These are phyloP conservation scores for Chlamydomonas sp. DNA, from an alignment of 139 green algal species.

Conservation along the genomic window DNA sequence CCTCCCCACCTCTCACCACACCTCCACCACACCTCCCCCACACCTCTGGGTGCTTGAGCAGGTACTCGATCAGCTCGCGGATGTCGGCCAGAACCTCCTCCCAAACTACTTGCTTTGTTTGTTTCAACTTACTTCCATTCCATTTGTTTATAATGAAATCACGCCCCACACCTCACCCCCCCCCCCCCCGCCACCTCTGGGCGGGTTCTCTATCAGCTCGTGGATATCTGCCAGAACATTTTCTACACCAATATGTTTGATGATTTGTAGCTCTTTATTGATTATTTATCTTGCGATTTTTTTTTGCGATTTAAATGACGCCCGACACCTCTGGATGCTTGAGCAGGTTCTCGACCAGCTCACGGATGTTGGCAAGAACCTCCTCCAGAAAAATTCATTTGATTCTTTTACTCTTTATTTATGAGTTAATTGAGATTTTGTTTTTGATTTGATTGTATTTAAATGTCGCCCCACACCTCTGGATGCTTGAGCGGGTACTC, in stretches of 20 bases:
- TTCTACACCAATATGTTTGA: background rate
- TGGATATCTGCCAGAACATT: background rate
- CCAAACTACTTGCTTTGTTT: background rate
- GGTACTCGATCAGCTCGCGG: slow-evolving; percentile 80
- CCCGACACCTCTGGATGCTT: slow-evolving; percentile 74
- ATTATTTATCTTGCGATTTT: no score
- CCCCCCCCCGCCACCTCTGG: no score
- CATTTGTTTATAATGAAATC: background rate
- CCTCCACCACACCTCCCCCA: background rate
- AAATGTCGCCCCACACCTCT: slow-evolving; percentile 54
- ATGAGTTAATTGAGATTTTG: slow-evolving; percentile 5
- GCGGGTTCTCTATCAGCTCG: background rate
- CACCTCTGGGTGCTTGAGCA: slow-evolving; percentile 82
- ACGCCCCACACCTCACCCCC: no score
- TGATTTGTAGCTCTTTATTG: no score
- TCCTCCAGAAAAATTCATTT: slow-evolving; percentile 63
- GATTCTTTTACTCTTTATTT: background rate
- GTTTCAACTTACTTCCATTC: background rate
- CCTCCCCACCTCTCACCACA: no score
- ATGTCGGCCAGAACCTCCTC: slow-evolving; percentile 75
- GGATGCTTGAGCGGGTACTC: slow-evolving; percentile 85
- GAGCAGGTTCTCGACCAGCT: slow-evolving; percentile 84
- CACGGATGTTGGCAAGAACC: slow-evolving; percentile 67
- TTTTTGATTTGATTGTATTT: slow-evolving; percentile 1
- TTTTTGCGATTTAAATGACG: no score